Evolutionary conservation across 345 rosid species (phyloP), one percentile per base, ranked within the genome.

Genomic region (Brassica incana): DNA sequence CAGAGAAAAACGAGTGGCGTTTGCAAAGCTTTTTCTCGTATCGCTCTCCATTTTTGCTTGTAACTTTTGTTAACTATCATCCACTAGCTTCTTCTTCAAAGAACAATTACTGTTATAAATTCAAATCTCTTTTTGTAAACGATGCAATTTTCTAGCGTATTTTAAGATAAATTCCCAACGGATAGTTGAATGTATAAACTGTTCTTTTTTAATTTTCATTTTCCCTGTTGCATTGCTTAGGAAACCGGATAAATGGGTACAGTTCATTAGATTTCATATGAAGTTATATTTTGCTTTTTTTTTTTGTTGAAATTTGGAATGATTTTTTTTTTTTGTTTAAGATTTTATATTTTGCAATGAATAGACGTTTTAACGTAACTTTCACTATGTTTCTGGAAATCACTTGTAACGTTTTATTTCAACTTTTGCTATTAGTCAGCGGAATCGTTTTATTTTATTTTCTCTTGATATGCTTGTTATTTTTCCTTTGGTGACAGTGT

Each of bases 61-160:
- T 29, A 7, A n/a, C 60, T 54, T 66, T 16, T 67, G 64, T 66
- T 32, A 77, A 30, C 2, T 58, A 62, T 62, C 35, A 62, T 62
- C 4, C 33, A 11, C 71, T 43, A 36, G 45, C 70, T 68, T 64
- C 65, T 71, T 50, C 70, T 5, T 33, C 33, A 25, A 43, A 73
- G 20, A 48, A 30, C 74, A 68, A 54, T 69, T 69, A 63, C 5
- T 80, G 78, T 74, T 4, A 40, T 58, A 12, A 29, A 23, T 84
- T 82, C 84, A 82, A 71, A 61, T 77, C 81, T 20, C 11, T 72
- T 58, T 43, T 77, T 10, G 10, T 23, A 20, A 48, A 15, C n/a
- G 67, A 2, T 58, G 43, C 0, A 45, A 35, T 35, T 62, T 40
- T 65, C 11, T 65, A 27, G 54, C 23, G 54, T 48, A 11, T 0